Evolutionary conservation across 2,329 filamentous ascomycete species (phyloP), one percentile per base, ranked within the genome.

Genomic region (Arthrobotrys conoides): DNA sequence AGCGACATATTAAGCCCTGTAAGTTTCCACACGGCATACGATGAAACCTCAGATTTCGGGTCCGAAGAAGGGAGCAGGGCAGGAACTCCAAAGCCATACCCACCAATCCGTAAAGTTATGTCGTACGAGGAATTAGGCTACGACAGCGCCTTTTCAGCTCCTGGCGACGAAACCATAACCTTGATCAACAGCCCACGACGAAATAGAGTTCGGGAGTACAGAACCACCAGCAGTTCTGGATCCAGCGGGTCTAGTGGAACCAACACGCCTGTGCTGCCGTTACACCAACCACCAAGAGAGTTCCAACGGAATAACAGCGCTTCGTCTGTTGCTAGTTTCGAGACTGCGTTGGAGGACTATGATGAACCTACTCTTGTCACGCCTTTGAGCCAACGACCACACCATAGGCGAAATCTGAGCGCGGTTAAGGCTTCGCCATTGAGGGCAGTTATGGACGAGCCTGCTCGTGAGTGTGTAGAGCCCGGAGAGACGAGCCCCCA

Each of bases 111-210:
- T 36, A 79, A 79, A 51, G 64, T 71, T 5, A 79, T 79, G 76
- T 79, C 76, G 65, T 79, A 79, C 76, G 76, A 79, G 48, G 76
- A 79, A 53, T 55, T 79, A 73, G 76, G 76, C 65, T 79, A 79
- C 70, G 76, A 79, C 51, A 79, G 64, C 18, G 76, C 76, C 38
- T 79, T 79, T 27, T 79, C 76, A 48, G 71, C 76, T 8, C 76
- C 76, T 30, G 76, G 76, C 4, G 76, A 79, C 3, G 76, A 79
- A 41, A 70, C 76, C 16, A 64, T 65, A 20, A 71, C 64, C n/a
- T 20, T 79, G 9, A 68, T 79, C 24, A 63, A 66, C 44, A 73
- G 69, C 49, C 76, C 76, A 55, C 53, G 76, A 55, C 53, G 76
- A 30, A 79, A 79, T 67, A 73, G 76, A 44, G 76, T 79, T 73